These are phyloP conservation scores for Aspergillus pseudotamarii DNA, from an alignment of 2,329 filamentous ascomycete species.

Conservation along the genomic window DNA sequence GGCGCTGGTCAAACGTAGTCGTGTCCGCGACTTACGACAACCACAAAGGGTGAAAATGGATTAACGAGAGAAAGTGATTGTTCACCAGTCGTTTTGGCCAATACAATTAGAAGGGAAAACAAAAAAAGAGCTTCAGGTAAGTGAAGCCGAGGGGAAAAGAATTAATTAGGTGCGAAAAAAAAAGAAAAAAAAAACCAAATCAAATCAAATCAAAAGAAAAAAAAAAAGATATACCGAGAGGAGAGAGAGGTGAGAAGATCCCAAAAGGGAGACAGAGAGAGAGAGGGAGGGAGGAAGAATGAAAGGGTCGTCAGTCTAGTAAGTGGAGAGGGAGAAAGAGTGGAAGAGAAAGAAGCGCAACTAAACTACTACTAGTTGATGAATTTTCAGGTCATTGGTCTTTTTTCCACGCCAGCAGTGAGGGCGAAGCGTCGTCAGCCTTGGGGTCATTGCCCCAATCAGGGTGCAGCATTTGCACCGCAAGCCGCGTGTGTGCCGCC, in stretches of 20 bases:
- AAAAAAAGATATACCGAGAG: constrained; percentile 5
- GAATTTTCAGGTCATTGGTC: constrained; percentile 15
- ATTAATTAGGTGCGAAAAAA: constrained; percentile 2
- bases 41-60: constrained; percentile 7
- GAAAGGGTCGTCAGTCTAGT: constrained; percentile 17
- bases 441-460: constrained; percentile 36
- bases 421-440: constrained; percentile 42
- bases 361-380: constrained; percentile 7
- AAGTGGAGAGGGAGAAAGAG: constrained; percentile 17
- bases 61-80: constrained; percentile 4
- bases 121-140: constrained; percentile 2
- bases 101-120: not conserved
- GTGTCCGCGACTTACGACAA: constrained; percentile 29
- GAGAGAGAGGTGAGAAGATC: constrained; percentile 12
- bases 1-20: constrained; percentile 25
- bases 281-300: constrained; percentile 4
- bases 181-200: not conserved
- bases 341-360: constrained; percentile 10
- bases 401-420: constrained; percentile 24
- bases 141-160: not conserved
- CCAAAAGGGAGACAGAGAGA: constrained; percentile 14
- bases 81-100: not conserved
- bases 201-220: constrained; percentile 9
- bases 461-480: constrained; percentile 30
- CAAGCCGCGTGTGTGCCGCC: constrained; percentile 41